These are phyloP conservation scores for Vigna reflexopilosa DNA, from an alignment of 306 rosid species.

Conservation along the genomic window DNA sequence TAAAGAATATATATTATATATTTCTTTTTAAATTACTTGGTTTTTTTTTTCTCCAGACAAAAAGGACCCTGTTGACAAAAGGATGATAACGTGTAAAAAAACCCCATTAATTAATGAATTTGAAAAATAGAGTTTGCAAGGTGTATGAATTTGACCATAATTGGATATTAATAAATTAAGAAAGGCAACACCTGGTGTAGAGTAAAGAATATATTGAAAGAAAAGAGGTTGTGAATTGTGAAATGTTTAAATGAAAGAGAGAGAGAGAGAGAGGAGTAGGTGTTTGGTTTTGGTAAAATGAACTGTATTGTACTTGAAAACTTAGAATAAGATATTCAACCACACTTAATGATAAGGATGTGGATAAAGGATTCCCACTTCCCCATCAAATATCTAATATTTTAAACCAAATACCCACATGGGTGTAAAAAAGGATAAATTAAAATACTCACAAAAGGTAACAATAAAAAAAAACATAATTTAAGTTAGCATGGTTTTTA, in stretches of 20 bases:
- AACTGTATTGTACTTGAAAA: slow-evolving; percentile 11
- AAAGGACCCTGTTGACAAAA: slow-evolving; percentile 28
- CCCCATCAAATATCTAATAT: neutral
- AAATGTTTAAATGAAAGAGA: slow-evolving; percentile 9
- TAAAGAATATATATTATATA: too few relatives aligned
- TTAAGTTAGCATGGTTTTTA: too few relatives aligned
- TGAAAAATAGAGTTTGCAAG: neutral
- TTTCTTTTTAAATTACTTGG: too few relatives aligned
- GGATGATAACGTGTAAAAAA: slow-evolving; percentile 16
- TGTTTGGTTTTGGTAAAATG: slow-evolving; percentile 33
- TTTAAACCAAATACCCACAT: slow-evolving; percentile 6
- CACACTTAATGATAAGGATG: slow-evolving; percentile 29
- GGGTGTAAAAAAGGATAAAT: neutral
- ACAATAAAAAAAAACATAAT: neutral
- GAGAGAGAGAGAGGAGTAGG: neutral
- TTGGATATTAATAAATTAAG: slow-evolving; percentile 27
- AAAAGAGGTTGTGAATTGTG: slow-evolving; percentile 37
- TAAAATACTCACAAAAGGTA: neutral
- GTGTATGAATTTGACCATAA: slow-evolving; percentile 50
- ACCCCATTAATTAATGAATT: neutral
- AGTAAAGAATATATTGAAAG: too few relatives aligned
- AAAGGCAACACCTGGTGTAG: slow-evolving; percentile 14
- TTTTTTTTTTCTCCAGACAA: neutral
- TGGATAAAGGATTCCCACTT: neutral
- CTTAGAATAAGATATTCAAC: slow-evolving; percentile 42